Base-by-base conservation (phyloP, 305 asterid species). In the Solanum chacoense region DNA sequence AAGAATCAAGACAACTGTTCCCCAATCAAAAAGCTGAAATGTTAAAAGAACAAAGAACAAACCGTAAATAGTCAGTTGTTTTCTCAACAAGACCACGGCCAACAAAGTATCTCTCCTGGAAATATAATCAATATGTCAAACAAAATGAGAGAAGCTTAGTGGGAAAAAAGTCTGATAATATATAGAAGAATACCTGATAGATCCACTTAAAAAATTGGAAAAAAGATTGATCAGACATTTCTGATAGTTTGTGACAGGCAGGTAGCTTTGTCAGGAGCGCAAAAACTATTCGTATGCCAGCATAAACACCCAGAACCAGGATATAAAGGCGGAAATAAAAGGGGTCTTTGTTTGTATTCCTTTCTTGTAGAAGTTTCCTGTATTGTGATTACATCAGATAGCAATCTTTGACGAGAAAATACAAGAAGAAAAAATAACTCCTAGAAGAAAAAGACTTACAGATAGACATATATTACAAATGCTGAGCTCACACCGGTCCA, bases 201-300 rank as follows among this genome's bases (percentile, higher is more conserved):
- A 97, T 96, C 99, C 99, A 97, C 94, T 97, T 97, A 93, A 97
- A 97, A 91, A 97, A 95, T 91, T 97, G 99, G 90, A 97, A 96
- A 93, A 97, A 96, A 29, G 99, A 93, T 86, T 97, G 98, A 83
- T 95, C 98, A 65, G 96, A 95, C 98, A 95, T 92, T 93, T 94
- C 97, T 16, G 99, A 97, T 63, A 97, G 93, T 38, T 92, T 90
- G 93, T 96, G 99, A 85, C 98, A 95, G 36, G 96, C 94, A 31
- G 99, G 99, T 89, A 97, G 88, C 90, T 94, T 97, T 91, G 96
- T 94, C 88, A 96, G 94, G 89, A 96, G 88, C 2, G 98, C 96
- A 78, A 97, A 92, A 72, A 95, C 90, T 84, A 97, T 59, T 37
- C 98, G 95, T 31, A 95, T 89, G 88, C 98, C 99, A 81, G 99